Evolutionary conservation across 139 green algal species (phyloP), one percentile per base, ranked within the genome.

Genomic region (Chlorella vulgaris): DNA sequence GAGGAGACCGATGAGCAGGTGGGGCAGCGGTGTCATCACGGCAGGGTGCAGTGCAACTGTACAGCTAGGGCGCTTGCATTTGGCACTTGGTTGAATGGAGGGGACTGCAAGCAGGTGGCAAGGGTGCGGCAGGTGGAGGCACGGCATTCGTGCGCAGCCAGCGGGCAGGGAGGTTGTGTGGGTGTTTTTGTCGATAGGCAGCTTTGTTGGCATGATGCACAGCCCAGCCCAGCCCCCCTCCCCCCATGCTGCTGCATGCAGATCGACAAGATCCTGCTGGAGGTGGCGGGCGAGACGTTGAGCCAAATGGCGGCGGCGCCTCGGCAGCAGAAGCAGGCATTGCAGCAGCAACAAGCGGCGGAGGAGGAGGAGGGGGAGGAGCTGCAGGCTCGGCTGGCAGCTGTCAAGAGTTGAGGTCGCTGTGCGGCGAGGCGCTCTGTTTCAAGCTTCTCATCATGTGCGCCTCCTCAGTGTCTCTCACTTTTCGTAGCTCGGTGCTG

Each of bases 1-100:
- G 87, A 96, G 67, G 91, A 95, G 67, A 91, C 88, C 0, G 94
- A 96, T 47, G 89, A 89, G 60, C 86, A 93, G 73, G 83, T 94
- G 31, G 8, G 43, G 36, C 71, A 5, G 15, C 47, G 15, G 47
- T 15, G 24, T 19, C 28, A n/a, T n/a, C n/a, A n/a, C n/a, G n/a
- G n/a, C n/a, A n/a, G n/a, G 22, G 24, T 2, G 33, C 63, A 28
- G 58, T 7, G 18, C 10, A 15, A 58, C 47, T 10, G 10, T 10
- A 15, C 47, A 58, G 47, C 47, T 58, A 58, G 10, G 47, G 47
- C 47, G 47, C 13, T 58, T 24, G 10, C 10, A 58, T 10, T 15
- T 15, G 39, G 40, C 36, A n/a, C n/a, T n/a, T n/a, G n/a, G n/a
- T n/a, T n/a, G n/a, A n/a, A n/a, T n/a, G n/a, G n/a, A n/a, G n/a